phyloP scores from a whole-genome alignment of 257 asterid genomes.

The Salvia splendens region DNA sequence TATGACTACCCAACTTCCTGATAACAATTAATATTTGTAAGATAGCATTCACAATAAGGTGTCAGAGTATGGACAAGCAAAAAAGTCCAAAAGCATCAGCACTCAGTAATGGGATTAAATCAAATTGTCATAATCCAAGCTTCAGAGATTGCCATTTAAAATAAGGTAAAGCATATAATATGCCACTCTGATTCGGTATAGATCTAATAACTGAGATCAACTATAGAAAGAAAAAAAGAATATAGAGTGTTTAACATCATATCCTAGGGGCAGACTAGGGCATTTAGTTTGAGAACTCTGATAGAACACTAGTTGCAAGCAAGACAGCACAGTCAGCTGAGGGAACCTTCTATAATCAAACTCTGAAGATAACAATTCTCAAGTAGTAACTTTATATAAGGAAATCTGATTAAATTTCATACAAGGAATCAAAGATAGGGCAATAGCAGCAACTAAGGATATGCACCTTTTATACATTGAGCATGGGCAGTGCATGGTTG shows the following conservation, averaged over 20 bases:
- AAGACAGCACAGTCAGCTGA: not conserved
- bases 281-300: constrained; percentile 1
- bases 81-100: constrained; percentile 37
- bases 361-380: not conserved
- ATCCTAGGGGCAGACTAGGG: not conserved
- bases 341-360: constrained; percentile 8
- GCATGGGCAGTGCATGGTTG: constrained; percentile 37
- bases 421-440: constrained; percentile 31
- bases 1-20: constrained; percentile 46
- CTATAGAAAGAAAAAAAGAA: not conserved
- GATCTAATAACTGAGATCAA: not conserved
- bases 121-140: constrained; percentile 10
- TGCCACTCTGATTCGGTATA: not conserved
- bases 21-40: constrained; percentile 36
- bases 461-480: constrained; percentile 35
- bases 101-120: constrained; percentile 30
- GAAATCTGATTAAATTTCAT: constrained; percentile 18
- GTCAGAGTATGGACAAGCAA: constrained; percentile 35
- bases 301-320: not conserved
- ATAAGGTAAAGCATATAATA: not conserved
- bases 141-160: constrained; percentile 8
- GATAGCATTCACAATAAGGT: constrained; percentile 28
- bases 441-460: constrained; percentile 37
- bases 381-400: not conserved
- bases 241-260: constrained; percentile 3